Conservation (phyloP, 192 early-diverging fungal genomes). For the Umbelopsis ramanniana region DNA sequence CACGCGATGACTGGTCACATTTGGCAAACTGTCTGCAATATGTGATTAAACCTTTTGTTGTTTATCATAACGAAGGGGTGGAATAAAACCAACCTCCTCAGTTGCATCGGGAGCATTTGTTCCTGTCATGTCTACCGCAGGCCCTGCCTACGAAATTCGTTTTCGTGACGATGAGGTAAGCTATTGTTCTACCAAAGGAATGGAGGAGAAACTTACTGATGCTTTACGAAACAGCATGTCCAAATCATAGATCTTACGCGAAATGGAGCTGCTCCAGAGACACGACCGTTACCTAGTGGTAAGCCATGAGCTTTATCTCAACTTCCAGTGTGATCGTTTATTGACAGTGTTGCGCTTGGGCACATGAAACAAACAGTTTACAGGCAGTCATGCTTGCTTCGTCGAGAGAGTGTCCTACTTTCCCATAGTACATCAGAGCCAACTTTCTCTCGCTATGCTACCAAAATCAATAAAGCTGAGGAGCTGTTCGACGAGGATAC, state of each 20-base stretch:
- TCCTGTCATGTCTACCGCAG: conserved; percentile 22
- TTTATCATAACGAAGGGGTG: conserved; percentile 13
- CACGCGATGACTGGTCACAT: conserved; percentile 21
- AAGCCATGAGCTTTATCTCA: neutral
- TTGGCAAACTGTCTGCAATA: conserved; percentile 12
- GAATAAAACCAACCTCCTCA: conserved; percentile 16
- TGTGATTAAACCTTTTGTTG: neutral
- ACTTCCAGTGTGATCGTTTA: neutral
- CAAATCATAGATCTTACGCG: conserved; percentile 18
- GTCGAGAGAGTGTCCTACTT: conserved; percentile 17
- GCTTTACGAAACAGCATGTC: neutral
- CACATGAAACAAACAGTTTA: neutral
- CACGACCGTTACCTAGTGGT: conserved; percentile 4
- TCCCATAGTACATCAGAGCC: neutral
- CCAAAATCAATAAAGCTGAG: neutral
- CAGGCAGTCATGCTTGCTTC: conserved; percentile 15
- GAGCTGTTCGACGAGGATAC: neutral
- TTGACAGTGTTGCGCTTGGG: neutral
- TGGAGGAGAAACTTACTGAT: neutral
- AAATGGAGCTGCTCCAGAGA: conserved; percentile 10
- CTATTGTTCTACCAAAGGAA: neutral
- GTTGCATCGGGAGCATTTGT: conserved; percentile 6
- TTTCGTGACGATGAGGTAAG: conserved; percentile 21
- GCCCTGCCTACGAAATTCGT: conserved; percentile 20
- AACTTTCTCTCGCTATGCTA: neutral